Percentiles rank a stretch among this genome's conserved stretches.
Evolutionary conservation across 305 asterid genomes (phyloP).

Genomic region (Ajuga reptans): DNA sequence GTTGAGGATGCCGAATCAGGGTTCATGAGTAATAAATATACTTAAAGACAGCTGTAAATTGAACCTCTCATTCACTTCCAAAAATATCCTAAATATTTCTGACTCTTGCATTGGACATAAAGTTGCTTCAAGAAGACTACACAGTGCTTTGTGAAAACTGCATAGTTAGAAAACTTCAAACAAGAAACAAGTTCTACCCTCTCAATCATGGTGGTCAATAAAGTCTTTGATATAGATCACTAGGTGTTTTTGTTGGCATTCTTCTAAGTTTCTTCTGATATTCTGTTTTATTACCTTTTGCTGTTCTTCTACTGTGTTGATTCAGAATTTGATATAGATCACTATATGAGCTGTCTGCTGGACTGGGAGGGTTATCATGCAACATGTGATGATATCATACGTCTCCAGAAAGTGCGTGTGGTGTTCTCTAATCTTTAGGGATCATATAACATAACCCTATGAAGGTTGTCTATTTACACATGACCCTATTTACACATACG

Average conservation of each 20-base stretch:
- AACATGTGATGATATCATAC: not conserved
- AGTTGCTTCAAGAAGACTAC: not conserved
- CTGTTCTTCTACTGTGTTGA: not conserved
- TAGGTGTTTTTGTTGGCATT: no score
- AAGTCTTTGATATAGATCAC: no score
- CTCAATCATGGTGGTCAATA: no score
- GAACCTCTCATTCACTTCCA: not conserved
- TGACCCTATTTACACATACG: no score
- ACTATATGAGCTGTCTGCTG: not conserved
- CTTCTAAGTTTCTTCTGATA: not conserved
- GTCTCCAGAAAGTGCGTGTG: not conserved
- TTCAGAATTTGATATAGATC: no score
- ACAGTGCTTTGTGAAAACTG: not conserved
- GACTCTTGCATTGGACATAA: not conserved
- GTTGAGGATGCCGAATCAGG: conserved; percentile 11
- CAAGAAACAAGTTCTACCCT: not conserved
- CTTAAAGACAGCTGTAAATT: not conserved
- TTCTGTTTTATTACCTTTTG: not conserved
- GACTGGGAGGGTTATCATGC: not conserved
- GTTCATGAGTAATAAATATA: not conserved
- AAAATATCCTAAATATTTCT: not conserved
- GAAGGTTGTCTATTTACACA: not conserved
- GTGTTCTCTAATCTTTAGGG: not conserved
- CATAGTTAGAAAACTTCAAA: not conserved
- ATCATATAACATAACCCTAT: not conserved